Conservation (phyloP, 352 stramenopile genomes). For the Phytophthora foliorum region DNA sequence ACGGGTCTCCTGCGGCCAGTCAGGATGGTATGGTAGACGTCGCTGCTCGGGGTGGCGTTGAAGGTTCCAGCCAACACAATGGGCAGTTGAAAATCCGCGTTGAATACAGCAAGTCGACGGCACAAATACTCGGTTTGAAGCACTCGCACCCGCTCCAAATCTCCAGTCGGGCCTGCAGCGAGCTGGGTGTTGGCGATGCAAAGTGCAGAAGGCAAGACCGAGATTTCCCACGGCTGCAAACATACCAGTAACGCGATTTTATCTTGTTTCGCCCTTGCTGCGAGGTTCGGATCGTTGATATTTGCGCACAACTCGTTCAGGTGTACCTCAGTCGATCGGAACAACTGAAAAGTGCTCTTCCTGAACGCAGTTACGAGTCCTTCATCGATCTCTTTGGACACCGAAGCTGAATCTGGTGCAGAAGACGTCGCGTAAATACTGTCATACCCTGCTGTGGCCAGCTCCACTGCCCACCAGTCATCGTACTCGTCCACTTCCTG, state of each 20-base stretch:
- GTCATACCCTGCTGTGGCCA: conserved; percentile 85
- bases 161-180: conserved; percentile 28
- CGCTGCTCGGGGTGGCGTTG: conserved; percentile 78
- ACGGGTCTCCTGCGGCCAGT: conserved; percentile 63
- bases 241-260: conserved; percentile 78
- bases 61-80: conserved; percentile 87
- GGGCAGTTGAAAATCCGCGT: conserved; percentile 85
- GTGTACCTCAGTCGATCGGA: conserved; percentile 61
- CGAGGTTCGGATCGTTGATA: conserved; percentile 58
- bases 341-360: conserved; percentile 82
- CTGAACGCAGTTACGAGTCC: conserved; percentile 88
- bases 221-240: conserved; percentile 88
- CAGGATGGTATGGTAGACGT: conserved; percentile 84
- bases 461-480: conserved; percentile 80
- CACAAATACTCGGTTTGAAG: conserved; percentile 80
- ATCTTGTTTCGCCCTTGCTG: conserved; percentile 64
- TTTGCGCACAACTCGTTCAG: conserved; percentile 62
- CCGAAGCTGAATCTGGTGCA: conserved; percentile 17
- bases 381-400: conserved; percentile 50
- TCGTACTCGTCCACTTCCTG: conserved; percentile 91
- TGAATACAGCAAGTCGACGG: conserved; percentile 76
- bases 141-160: conserved; percentile 68
- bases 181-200: conserved; percentile 69
- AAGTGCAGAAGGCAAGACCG: conserved; percentile 69
- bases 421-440: conserved; percentile 63